A percentile compares a stretch with the other conserved stretches of the same genome.
Conservation (phyloP, 805 yeast species). For the Candida wancherniae region DNA sequence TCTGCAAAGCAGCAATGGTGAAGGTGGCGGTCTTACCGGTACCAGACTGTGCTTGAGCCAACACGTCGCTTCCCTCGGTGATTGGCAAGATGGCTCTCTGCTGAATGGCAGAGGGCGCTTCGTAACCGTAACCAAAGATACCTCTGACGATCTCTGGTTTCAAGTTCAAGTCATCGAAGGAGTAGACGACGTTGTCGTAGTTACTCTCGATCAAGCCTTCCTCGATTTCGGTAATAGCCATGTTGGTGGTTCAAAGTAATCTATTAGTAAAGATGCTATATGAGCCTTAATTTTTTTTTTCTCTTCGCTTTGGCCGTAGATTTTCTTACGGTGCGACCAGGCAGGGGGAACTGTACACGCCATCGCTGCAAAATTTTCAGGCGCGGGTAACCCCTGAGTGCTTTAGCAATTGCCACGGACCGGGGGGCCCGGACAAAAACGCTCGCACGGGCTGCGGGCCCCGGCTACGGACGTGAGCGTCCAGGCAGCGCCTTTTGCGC, state of each 20-base stretch:
- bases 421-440: no score
- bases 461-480: no score
- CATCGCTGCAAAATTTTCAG: conserved; percentile 15
- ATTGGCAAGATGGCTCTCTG: conserved; percentile 76
- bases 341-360: conserved; percentile 8
- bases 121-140: conserved; percentile 77
- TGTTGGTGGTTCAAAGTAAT: conserved; percentile 16
- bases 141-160: conserved; percentile 71
- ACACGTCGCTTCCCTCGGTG: conserved; percentile 63
- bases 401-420: no score
- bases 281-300: conserved; percentile 10
- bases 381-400: conserved; percentile 18
- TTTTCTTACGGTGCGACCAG: conserved; percentile 2
- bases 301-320: conserved; percentile 2
- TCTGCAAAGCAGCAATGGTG: conserved; percentile 68
- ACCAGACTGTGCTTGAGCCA: conserved; percentile 88
- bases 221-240: conserved; percentile 73
- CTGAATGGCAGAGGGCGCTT: conserved; percentile 78
- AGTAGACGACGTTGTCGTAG: conserved; percentile 81
- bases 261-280: conserved; percentile 1
- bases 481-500: no score
- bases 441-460: no score
- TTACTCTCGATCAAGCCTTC: conserved; percentile 84
- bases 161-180: conserved; percentile 71
- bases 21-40: conserved; percentile 90